Conservation (phyloP, 192 early-diverging fungal genomes). For the Gonapodya prolifera region DNA sequence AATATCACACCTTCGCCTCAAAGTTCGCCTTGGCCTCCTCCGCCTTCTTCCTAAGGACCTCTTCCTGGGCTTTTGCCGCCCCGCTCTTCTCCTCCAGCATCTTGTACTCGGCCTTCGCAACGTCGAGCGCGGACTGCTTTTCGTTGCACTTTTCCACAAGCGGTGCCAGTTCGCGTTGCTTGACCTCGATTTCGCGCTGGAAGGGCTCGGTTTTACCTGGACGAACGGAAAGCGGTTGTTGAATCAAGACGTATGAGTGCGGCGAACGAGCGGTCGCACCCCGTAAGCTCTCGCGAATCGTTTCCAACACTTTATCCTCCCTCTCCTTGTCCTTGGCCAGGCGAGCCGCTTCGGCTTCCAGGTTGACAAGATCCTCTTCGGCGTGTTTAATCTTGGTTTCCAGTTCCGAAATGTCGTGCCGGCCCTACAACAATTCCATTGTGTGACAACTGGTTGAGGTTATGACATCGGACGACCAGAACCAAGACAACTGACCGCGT, state of each 20-base stretch:
- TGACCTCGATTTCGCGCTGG: constrained; percentile 65
- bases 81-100: constrained; percentile 54
- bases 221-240: too few relatives aligned
- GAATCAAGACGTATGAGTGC: too few relatives aligned
- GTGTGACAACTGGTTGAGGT: neutral
- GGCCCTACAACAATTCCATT: neutral
- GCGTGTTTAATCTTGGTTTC: constrained; percentile 30
- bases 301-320: constrained; percentile 61
- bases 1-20: neutral
- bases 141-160: constrained; percentile 73
- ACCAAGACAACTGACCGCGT: neutral
- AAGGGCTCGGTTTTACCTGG: constrained; percentile 73
- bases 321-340: constrained; percentile 1
- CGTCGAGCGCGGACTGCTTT: constrained; percentile 59
- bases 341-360: constrained; percentile 42
- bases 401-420: neutral
- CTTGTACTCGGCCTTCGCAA: constrained; percentile 67
- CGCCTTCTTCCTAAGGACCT: neutral
- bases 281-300: constrained; percentile 63
- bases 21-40: neutral
- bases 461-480: neutral
- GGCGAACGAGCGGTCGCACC: constrained; percentile 27
- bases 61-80: constrained; percentile 18
- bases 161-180: constrained; percentile 74
- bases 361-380: constrained; percentile 38